A percentile compares a stretch with the other conserved stretches of the same genome.
These are phyloP conservation scores for Marsdenia floribunda DNA, from an alignment of 257 asterid genomes.

Conservation along the genomic window DNA sequence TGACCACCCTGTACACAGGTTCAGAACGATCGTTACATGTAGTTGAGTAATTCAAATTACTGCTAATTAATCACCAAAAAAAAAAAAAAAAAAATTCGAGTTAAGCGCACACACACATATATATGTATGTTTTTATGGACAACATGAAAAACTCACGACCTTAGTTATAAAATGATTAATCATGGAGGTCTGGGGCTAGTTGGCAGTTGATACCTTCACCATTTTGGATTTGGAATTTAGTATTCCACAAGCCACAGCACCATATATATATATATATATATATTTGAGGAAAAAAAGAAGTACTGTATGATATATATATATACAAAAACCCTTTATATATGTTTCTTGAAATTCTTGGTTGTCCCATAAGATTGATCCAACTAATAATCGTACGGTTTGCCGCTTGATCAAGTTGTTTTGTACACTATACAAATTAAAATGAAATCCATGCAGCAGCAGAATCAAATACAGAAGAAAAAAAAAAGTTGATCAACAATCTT, in stretches of 20 bases:
- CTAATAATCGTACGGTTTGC: slow-evolving; percentile 20
- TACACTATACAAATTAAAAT: slow-evolving; percentile 14
- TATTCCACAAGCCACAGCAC: slow-evolving; percentile 5
- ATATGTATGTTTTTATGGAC: too few relatives aligned
- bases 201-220: slow-evolving; percentile 7
- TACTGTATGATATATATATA: too few relatives aligned
- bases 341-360: slow-evolving; percentile 4
- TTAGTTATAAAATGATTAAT: too few relatives aligned
- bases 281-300: background rate
- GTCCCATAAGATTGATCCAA: slow-evolving; percentile 17
- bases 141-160: too few relatives aligned
- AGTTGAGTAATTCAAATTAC: too few relatives aligned
- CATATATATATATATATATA: background rate
- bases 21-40: too few relatives aligned
- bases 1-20: too few relatives aligned
- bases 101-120: too few relatives aligned
- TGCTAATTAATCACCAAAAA: too few relatives aligned
- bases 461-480: slow-evolving; percentile 13
- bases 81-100: too few relatives aligned
- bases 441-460: slow-evolving; percentile 5
- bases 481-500: background rate
- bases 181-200: background rate
- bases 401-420: slow-evolving; percentile 27
- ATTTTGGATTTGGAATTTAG: background rate
- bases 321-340: background rate